These are phyloP conservation scores for Mycena alexandri DNA, from an alignment of 768 basidiomycete species.

Conservation along the genomic window DNA sequence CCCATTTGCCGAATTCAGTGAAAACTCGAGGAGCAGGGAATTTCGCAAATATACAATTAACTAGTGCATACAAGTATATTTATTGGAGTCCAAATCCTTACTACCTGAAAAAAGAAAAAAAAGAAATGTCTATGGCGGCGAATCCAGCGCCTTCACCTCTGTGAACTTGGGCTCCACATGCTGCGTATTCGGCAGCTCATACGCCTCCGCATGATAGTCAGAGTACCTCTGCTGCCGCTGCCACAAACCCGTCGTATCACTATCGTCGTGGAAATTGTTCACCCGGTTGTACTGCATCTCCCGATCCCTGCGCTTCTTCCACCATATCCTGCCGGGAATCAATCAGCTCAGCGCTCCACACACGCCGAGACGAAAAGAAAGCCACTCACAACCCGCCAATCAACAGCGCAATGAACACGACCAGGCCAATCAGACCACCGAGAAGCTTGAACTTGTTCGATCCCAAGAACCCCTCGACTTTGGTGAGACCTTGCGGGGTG, in stretches of 20 bases:
- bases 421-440: slow-evolving; percentile 59
- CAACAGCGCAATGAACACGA: slow-evolving; percentile 54
- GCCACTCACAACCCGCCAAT: slow-evolving; percentile 55
- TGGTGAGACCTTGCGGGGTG: slow-evolving; percentile 62
- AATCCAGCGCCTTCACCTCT: not conserved
- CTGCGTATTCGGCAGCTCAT: slow-evolving; percentile 22
- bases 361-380: slow-evolving; percentile 5
- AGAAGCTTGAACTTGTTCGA: slow-evolving; percentile 62
- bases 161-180: slow-evolving; percentile 1
- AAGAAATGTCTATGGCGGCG: slow-evolving; percentile 5
- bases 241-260: slow-evolving; percentile 25
- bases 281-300: slow-evolving; percentile 39
- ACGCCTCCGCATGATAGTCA: slow-evolving; percentile 36
- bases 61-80: slow-evolving; percentile 10
- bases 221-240: slow-evolving; percentile 21
- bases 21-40: too few species aligned
- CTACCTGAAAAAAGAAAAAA: not conserved
- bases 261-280: slow-evolving; percentile 36
- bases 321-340: slow-evolving; percentile 39
- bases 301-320: slow-evolving; percentile 41
- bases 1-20: too few species aligned
- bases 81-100: not conserved
- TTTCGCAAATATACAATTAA: slow-evolving; percentile 6
- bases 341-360: slow-evolving; percentile 28
- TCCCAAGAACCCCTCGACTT: slow-evolving; percentile 58